Percentiles rank a stretch among this genome's conserved stretches.
Conservation (phyloP, 2,329 filamentous ascomycete genomes). For the Hortaea werneckii region DNA sequence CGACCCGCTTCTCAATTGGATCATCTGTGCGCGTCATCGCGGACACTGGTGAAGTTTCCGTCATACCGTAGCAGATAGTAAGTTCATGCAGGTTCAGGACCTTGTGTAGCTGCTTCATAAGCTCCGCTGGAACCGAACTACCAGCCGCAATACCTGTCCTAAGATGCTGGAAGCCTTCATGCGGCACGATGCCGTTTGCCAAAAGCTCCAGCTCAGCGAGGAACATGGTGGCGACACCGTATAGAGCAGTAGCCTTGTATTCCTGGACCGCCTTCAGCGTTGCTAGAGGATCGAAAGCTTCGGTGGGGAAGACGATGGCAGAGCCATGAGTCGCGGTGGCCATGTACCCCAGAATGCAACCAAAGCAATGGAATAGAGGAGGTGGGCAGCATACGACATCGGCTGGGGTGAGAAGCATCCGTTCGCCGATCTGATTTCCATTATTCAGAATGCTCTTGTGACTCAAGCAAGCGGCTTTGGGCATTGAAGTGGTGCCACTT, state of each 20-base stretch:
- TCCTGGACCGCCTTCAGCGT: slow-evolving; percentile 55
- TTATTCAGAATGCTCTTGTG: slow-evolving; percentile 90
- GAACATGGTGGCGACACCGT: slow-evolving; percentile 94
- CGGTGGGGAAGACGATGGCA: slow-evolving; percentile 72
- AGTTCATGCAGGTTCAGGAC: slow-evolving; percentile 68
- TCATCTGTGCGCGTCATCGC: slow-evolving; percentile 76
- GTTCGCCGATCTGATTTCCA: slow-evolving; percentile 68
- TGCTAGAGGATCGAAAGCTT: slow-evolving; percentile 73
- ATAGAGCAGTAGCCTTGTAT: slow-evolving; percentile 58
- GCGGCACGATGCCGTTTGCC: slow-evolving; percentile 20
- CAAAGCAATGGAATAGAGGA: slow-evolving; percentile 64
- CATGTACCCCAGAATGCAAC: slow-evolving; percentile 88
- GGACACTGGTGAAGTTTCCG: slow-evolving; percentile 66
- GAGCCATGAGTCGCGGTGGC: slow-evolving; percentile 79
- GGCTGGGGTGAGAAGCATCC: slow-evolving; percentile 66
- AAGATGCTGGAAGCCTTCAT: slow-evolving; percentile 53
- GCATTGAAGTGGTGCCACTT: slow-evolving; percentile 80
- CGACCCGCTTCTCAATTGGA: slow-evolving; percentile 60
- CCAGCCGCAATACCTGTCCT: slow-evolving; percentile 89
- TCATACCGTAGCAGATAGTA: slow-evolving; percentile 96
- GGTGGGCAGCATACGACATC: slow-evolving; percentile 62
- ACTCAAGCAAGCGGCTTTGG: slow-evolving; percentile 78
- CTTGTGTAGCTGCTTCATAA: slow-evolving; percentile 68
- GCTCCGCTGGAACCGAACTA: slow-evolving; percentile 67
- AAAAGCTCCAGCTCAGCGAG: slow-evolving; percentile 76